Percentiles rank a stretch among this genome's conserved stretches.
Conservation (phyloP, 345 rosid genomes). For the Sonneratia caseolaris region DNA sequence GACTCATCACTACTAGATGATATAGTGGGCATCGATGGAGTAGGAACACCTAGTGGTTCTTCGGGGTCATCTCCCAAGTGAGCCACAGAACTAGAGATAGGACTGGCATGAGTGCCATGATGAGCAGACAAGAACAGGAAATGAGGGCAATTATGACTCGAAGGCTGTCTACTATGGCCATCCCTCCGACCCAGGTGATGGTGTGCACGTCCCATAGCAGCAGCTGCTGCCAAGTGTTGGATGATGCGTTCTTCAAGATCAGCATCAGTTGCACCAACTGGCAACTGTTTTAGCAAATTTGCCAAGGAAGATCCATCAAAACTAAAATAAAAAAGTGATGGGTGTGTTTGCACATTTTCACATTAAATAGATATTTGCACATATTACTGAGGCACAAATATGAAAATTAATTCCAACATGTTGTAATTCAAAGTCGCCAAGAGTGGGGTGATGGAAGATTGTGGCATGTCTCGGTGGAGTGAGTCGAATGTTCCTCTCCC, state of each 20-base stretch:
- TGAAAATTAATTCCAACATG: slow-evolving; percentile 24
- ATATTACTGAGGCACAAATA: background rate
- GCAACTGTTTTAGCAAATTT: slow-evolving; percentile 32
- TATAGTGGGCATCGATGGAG: slow-evolving; percentile 22
- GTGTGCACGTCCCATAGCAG: slow-evolving; percentile 53
- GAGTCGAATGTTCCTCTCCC: slow-evolving; percentile 40
- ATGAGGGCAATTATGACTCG: slow-evolving; percentile 49
- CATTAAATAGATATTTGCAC: background rate
- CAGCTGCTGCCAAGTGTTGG: slow-evolving; percentile 67
- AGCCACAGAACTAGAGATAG: slow-evolving; percentile 23
- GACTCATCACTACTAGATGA: slow-evolving; percentile 21
- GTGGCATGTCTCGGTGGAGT: slow-evolving; percentile 41
- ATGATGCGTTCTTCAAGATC: slow-evolving; percentile 73
- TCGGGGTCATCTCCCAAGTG: slow-evolving; percentile 28
- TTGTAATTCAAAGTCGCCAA: slow-evolving; percentile 59
- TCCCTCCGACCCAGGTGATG: slow-evolving; percentile 47
- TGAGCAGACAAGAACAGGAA: slow-evolving; percentile 45
- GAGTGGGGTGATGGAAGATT: slow-evolving; percentile 56
- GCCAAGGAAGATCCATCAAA: background rate
- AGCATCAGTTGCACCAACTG: slow-evolving; percentile 49
- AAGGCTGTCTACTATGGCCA: slow-evolving; percentile 36
- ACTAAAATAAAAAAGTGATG: slow-evolving; percentile 3
- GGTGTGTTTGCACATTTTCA: background rate
- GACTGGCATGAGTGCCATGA: slow-evolving; percentile 22
- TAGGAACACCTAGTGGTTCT: slow-evolving; percentile 19